phyloP scores from a whole-genome alignment of 2,329 filamentous ascomycete species.

The Colletotrichum theobromicola region DNA sequence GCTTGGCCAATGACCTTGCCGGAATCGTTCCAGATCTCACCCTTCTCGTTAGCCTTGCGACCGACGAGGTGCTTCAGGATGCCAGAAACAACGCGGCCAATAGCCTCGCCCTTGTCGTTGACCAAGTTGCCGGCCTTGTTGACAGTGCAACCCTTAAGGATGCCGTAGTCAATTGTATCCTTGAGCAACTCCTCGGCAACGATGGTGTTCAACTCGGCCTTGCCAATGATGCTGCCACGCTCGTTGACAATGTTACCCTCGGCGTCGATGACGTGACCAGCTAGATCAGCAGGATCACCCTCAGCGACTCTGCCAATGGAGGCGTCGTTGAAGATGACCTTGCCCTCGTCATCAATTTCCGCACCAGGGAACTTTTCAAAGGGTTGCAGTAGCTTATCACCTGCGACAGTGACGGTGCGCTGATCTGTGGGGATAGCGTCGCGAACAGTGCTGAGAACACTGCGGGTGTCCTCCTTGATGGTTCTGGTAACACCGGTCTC shows the following conservation, averaged over 20 bases:
- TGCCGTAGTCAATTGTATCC: slow-evolving; percentile 46
- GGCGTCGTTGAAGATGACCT: slow-evolving; percentile 40
- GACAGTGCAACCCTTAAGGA: slow-evolving; percentile 59
- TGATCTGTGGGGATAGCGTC: slow-evolving; percentile 10
- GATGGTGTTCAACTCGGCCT: slow-evolving; percentile 36
- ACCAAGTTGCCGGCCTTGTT: slow-evolving; percentile 66
- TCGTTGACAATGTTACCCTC: slow-evolving; percentile 42
- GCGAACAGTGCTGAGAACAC: slow-evolving; percentile 10
- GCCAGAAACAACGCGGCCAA: slow-evolving; percentile 70
- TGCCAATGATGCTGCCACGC: slow-evolving; percentile 37
- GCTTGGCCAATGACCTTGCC: slow-evolving; percentile 72
- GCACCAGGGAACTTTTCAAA: slow-evolving; percentile 42
- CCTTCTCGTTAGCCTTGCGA: slow-evolving; percentile 68
- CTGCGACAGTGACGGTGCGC: slow-evolving; percentile 15
- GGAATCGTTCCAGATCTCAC: slow-evolving; percentile 73
- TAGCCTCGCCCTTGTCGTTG: slow-evolving; percentile 54
- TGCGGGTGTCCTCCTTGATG: slow-evolving; percentile 9
- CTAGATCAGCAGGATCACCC: slow-evolving; percentile 38
- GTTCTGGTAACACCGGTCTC: slow-evolving; percentile 1
- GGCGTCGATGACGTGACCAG: slow-evolving; percentile 39
- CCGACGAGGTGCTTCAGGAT: slow-evolving; percentile 68
- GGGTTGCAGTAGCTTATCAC: slow-evolving; percentile 25
- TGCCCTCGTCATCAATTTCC: slow-evolving; percentile 38
- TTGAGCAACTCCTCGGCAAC: slow-evolving; percentile 31
- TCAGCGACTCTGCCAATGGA: slow-evolving; percentile 42